These are phyloP conservation scores for Lipomyces kockii DNA, from an alignment of 805 yeast genomes.

Conservation along the genomic window DNA sequence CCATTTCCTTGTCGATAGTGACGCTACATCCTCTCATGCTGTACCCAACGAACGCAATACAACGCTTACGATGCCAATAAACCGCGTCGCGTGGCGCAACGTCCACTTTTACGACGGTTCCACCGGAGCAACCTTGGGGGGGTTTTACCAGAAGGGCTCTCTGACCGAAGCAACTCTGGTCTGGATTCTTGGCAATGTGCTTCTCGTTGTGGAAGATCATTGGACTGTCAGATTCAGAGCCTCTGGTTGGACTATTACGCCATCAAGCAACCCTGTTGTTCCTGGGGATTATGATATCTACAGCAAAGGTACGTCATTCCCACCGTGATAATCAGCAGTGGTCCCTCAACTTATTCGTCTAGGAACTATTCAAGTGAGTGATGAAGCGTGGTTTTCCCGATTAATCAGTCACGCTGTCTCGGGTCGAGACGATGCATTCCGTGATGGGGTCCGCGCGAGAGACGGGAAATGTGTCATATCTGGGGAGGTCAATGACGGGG, in stretches of 20 bases:
- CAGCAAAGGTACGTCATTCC: too few relatives aligned
- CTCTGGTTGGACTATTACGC: slow-evolving; percentile 5
- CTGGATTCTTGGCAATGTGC: slow-evolving; percentile 2
- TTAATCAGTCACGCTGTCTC: slow-evolving; percentile 4
- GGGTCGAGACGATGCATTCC: slow-evolving; percentile 5
- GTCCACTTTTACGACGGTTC: slow-evolving; percentile 9
- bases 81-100: slow-evolving; percentile 4
- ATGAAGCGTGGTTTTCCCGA: slow-evolving; percentile 2
- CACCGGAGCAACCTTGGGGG: neutral
- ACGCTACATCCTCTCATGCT: too few relatives aligned
- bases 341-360: slow-evolving; percentile 2
- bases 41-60: too few relatives aligned
- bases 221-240: neutral
- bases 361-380: slow-evolving; percentile 3
- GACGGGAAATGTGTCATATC: neutral
- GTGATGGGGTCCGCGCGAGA: neutral
- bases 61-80: too few relatives aligned
- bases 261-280: too few relatives aligned
- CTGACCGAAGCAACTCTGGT: slow-evolving; percentile 5
- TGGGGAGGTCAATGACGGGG: neutral
- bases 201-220: slow-evolving; percentile 2
- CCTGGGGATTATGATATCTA: too few relatives aligned
- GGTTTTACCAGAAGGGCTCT: slow-evolving; percentile 8
- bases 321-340: too few relatives aligned
- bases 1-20: too few relatives aligned